Evolutionary conservation across 2,329 filamentous ascomycete species (phyloP), one percentile per base, ranked within the genome.

Genomic region (Elsinoe necatrix): DNA sequence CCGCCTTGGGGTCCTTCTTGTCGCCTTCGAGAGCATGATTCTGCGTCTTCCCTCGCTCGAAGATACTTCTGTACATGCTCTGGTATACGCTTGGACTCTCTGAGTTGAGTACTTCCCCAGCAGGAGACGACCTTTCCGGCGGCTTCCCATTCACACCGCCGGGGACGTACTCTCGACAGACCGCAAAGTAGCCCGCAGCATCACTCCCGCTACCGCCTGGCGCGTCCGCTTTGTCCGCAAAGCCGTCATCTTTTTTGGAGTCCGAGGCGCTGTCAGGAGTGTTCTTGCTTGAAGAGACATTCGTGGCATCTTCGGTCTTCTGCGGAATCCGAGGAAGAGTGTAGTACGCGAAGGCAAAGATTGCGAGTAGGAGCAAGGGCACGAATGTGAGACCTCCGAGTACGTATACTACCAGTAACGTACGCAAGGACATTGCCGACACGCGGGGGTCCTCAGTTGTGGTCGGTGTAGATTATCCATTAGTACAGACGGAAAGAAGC

Each of bases 1-100:
- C 60, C 43, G 70, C 72, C 64, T 76, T 79, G n/a, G 67, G 68
- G 61, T 72, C 74, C 34, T 69, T 71, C 61, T 78, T 81, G 12
- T 72, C 69, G 5, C 73, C 73, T 48, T 82, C 80, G 35, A 82
- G 72, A 2, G 74, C 77, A 2, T 80, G 77, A 16, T 72, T 71
- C 61, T 77, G 77, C 65, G 86, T 91, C 65, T 71, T 74, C 61
- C 68, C 71, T 31, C 92, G 82, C 64, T 95, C 90, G 68, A 98
- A 97, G 60, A 98, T 86, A 69, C 87, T 95, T 68, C 90, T 80
- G 73, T 98, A 98, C 89, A 98, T 96, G 69, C 87, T 87, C 78
- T 97, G 93, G 71, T 97, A 97, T 35, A 98, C 92, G 69, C 92
- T 96, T 57, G 87, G 90, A 66, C 89, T 95, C 57, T 90, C 86